phyloP scores from a whole-genome alignment of 352 stramenopile species.

The Globisporangium nodosum region DNA sequence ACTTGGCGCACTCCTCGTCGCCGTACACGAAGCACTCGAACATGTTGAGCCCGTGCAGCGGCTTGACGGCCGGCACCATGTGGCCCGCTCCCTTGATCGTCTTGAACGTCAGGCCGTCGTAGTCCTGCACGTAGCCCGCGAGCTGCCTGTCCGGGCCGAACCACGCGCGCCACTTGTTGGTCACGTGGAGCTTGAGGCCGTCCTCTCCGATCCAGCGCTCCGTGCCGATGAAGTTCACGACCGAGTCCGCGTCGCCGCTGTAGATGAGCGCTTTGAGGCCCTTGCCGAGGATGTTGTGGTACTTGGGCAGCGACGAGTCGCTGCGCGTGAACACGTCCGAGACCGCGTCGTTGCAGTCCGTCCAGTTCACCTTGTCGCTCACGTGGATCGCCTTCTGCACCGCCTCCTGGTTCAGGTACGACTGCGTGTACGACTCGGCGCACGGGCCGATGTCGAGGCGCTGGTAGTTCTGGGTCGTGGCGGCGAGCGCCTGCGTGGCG shows the following conservation, averaged over 20 bases:
- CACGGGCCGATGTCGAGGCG: slow-evolving; percentile 61
- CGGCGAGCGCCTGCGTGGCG: slow-evolving; percentile 10
- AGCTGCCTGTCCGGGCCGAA: slow-evolving; percentile 78
- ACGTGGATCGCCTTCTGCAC: slow-evolving; percentile 68
- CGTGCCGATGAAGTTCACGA: slow-evolving; percentile 88
- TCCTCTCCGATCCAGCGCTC: slow-evolving; percentile 75
- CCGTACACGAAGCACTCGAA: slow-evolving; percentile 83
- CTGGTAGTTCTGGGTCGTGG: slow-evolving; percentile 14
- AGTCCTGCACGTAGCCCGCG: slow-evolving; percentile 85
- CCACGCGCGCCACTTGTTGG: slow-evolving; percentile 61
- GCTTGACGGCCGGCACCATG: slow-evolving; percentile 80
- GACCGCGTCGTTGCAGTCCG: slow-evolving; percentile 60
- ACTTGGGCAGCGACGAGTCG: slow-evolving; percentile 54
- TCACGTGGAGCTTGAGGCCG: slow-evolving; percentile 61
- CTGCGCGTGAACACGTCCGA: slow-evolving; percentile 50
- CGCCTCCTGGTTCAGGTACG: slow-evolving; percentile 47
- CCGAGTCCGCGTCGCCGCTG: slow-evolving; percentile 71
- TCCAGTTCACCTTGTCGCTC: slow-evolving; percentile 41
- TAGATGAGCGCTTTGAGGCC: slow-evolving; percentile 64
- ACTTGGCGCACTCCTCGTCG: slow-evolving; percentile 39
- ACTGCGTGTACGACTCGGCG: slow-evolving; percentile 58
- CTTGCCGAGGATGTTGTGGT: slow-evolving; percentile 51
- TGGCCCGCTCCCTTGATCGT: slow-evolving; percentile 91
- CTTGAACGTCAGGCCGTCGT: slow-evolving; percentile 82
- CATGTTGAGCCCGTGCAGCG: slow-evolving; percentile 69